Evolutionary conservation across 2,329 filamentous ascomycete genomes (phyloP).

Genomic region (Fusarium circinatum): DNA sequence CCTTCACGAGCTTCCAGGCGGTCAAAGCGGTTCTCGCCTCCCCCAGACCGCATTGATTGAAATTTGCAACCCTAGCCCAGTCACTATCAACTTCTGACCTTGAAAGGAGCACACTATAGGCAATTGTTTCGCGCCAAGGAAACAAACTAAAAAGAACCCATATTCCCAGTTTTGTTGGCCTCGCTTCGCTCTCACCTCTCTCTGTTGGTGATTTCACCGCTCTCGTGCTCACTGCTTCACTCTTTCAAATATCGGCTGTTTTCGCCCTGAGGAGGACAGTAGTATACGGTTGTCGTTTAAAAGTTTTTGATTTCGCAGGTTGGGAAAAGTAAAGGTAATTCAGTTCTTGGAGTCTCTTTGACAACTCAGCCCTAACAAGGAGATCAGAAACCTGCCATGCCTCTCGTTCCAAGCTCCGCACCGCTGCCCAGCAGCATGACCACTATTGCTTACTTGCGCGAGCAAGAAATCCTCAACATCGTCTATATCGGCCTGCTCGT

Average conservation of each 20-base stretch:
- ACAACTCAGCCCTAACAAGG: conserved; percentile 1
- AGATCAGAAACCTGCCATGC: conserved; percentile 27
- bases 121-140: conserved; percentile 30
- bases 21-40: conserved; percentile 40
- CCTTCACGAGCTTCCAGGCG: conserved; percentile 40
- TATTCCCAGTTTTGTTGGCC: conserved; percentile 21
- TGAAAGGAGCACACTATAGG: conserved; percentile 31
- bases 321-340: conserved; percentile 1
- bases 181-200: background rate
- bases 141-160: conserved; percentile 33
- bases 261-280: background rate
- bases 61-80: conserved; percentile 35
- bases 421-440: conserved; percentile 34
- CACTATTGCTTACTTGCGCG: conserved; percentile 40
- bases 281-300: background rate
- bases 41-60: conserved; percentile 39
- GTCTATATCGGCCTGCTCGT: conserved; percentile 60
- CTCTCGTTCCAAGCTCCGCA: conserved; percentile 36
- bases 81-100: conserved; percentile 28
- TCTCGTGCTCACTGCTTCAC: conserved; percentile 6
- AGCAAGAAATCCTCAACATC: conserved; percentile 54
- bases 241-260: background rate
- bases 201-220: conserved; percentile 28
- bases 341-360: background rate
- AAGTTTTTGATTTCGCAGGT: background rate